Percentiles rank a stretch among this genome's conserved stretches.
phyloP scores from a whole-genome alignment of 805 yeast genomes.

The Metschnikowia koreensis region DNA sequence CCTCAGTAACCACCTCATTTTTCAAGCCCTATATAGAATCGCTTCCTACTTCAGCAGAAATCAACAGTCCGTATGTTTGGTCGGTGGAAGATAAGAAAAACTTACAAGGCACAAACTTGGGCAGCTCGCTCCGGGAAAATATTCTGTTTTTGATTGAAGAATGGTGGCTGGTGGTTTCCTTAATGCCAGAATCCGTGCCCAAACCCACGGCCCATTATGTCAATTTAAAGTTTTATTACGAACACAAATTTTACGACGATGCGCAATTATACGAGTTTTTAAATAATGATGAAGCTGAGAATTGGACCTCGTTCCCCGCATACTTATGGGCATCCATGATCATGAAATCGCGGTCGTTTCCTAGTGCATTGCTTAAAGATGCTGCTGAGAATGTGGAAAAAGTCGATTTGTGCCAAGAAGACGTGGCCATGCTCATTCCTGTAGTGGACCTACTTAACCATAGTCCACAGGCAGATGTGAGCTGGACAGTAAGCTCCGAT shows the following conservation, averaged over 20 bases:
- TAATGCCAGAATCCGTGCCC: constrained; percentile 28
- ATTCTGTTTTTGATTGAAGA: constrained; percentile 51
- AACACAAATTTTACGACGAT: constrained; percentile 38
- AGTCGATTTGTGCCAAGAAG: constrained; percentile 23
- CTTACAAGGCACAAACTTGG: constrained; percentile 69
- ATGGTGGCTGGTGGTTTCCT: constrained; percentile 49
- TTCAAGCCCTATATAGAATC: constrained; percentile 29
- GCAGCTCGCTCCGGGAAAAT: constrained; percentile 50
- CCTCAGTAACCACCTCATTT: constrained; percentile 16
- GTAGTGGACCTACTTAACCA: constrained; percentile 80
- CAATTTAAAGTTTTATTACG: constrained; percentile 45
- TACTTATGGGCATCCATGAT: constrained; percentile 76
- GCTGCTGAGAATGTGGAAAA: constrained; percentile 23
- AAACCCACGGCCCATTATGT: constrained; percentile 37
- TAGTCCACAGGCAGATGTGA: constrained; percentile 53
- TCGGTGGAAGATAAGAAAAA: constrained; percentile 45
- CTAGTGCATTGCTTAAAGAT: constrained; percentile 55
- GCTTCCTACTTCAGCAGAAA: constrained; percentile 38
- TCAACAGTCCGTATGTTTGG: constrained; percentile 72
- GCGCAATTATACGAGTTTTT: constrained; percentile 33
- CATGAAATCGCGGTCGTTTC: constrained; percentile 78
- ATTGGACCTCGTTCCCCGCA: constrained; percentile 65
- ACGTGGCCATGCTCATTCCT: constrained; percentile 72
- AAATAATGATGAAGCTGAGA: constrained; percentile 20
- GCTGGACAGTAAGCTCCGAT: constrained; percentile 49